These are phyloP conservation scores for Phascolomyces articulosus DNA, from an alignment of 371 early-diverging fungal species.

Conservation along the genomic window DNA sequence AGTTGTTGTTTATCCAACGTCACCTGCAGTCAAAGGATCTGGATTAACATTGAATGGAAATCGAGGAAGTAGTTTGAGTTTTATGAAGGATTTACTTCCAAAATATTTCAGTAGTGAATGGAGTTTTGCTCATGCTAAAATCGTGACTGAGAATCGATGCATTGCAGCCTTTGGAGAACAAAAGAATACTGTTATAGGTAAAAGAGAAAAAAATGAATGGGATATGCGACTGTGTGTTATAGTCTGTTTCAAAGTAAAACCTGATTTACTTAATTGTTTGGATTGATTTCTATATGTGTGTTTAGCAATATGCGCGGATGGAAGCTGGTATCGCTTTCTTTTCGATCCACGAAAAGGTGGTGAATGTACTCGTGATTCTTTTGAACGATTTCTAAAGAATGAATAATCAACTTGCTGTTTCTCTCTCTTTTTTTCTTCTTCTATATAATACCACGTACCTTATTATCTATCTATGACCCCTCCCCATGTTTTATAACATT, in stretches of 20 bases:
- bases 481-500: no score
- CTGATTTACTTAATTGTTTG: no score
- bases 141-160: slow-evolving; percentile 79
- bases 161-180: slow-evolving; percentile 80
- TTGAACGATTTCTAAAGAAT: slow-evolving; percentile 60
- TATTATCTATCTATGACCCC: no score
- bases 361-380: slow-evolving; percentile 71
- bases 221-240: background rate
- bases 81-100: slow-evolving; percentile 89
- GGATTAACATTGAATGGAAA: slow-evolving; percentile 51
- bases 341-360: slow-evolving; percentile 87
- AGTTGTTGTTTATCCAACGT: slow-evolving; percentile 33
- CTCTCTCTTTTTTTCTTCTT: no score
- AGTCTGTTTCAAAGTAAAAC: background rate
- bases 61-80: slow-evolving; percentile 67
- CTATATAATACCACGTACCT: no score
- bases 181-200: slow-evolving; percentile 75
- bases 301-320: slow-evolving; percentile 83
- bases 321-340: slow-evolving; percentile 81
- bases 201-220: background rate
- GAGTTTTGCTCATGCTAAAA: slow-evolving; percentile 89
- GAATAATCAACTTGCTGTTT: background rate
- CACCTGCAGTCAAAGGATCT: slow-evolving; percentile 27
- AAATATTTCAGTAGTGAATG: slow-evolving; percentile 95
- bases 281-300: no score